These are phyloP conservation scores for Acer yangbiense DNA, from an alignment of 345 rosid species.

Conservation along the genomic window DNA sequence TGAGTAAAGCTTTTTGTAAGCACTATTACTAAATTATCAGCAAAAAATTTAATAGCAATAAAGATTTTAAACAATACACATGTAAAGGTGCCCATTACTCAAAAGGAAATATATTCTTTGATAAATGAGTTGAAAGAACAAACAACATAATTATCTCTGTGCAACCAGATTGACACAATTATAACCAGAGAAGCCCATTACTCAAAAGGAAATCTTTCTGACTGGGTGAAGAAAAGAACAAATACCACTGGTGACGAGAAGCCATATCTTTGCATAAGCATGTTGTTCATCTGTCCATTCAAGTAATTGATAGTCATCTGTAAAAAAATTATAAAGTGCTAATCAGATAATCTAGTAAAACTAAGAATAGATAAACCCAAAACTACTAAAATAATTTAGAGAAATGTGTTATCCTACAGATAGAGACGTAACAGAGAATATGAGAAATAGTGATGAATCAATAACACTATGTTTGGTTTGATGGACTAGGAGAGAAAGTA, in stretches of 20 bases:
- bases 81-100: not conserved
- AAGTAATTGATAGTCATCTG: constrained; percentile 91
- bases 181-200: not conserved
- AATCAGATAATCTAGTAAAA: not conserved
- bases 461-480: too few relatives aligned
- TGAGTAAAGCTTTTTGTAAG: not conserved
- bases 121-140: not conserved
- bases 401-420: not conserved
- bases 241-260: constrained; percentile 87
- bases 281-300: constrained; percentile 58
- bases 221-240: constrained; percentile 12
- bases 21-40: not conserved
- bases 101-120: not conserved
- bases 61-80: not conserved
- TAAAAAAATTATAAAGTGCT: constrained; percentile 8
- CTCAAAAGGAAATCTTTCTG: too few relatives aligned
- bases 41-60: not conserved
- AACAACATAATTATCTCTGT: not conserved
- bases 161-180: constrained; percentile 7
- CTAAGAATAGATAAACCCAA: not conserved
- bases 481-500: too few relatives aligned
- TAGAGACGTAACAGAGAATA: not conserved
- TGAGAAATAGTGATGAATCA: too few relatives aligned
- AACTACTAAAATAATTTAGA: not conserved
- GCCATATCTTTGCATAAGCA: constrained; percentile 89